Evolutionary conservation across 495 filamentous ascomycete genomes (phyloP), one percentile per base, ranked within the genome.

Genomic region (Cryomyces minteri): DNA sequence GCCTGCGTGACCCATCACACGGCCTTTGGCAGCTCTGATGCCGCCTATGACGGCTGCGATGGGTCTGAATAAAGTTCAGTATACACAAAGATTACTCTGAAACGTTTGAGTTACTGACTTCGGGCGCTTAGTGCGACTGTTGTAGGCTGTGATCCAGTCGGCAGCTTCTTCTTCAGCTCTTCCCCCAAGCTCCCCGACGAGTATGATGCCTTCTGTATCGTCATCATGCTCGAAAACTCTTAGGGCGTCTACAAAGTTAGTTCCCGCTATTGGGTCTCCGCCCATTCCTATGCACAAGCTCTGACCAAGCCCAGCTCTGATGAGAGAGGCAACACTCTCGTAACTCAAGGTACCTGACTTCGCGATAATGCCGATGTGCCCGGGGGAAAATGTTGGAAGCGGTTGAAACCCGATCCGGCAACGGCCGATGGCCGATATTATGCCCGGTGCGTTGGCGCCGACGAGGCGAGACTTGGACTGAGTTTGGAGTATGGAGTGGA

Each of bases 351-450:
- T 94, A 0, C 87, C 85, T 1, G 87, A 93, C 58, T 88, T 92
- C 10, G 85, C 81, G 6, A 86, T 71, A 43, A 95, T 88, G 0
- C 82, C 85, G 39, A 95, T 68, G 43, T 72, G 67, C 0, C 88
- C 86, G 0, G 83, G 75, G 0, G 65, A 56, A 44, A 90, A 90
- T 41, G 76, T 84, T 0, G 80, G 74, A 28, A 90, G 60, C 0
- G 87, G 87, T 58, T 92, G 84, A 56, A 93, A 90, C 0, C 86
- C 84, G 53, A 92, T 88, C 37, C 85, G 75, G 54, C 86, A 93
- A 54, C 71, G 77, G 0, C 80, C 83, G 40, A 80, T 71, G 0
- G 83, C 74, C 12, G 87, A 87, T 38, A 94, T 88, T 44, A 94
- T 90, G 0, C 88, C 86, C 0, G 88, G 84, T 12, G 79, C 82